A percentile compares a stretch with the other conserved stretches of the same genome.
These are phyloP conservation scores for Fusarium metavorans DNA, from an alignment of 2,329 filamentous ascomycete genomes.

Conservation along the genomic window DNA sequence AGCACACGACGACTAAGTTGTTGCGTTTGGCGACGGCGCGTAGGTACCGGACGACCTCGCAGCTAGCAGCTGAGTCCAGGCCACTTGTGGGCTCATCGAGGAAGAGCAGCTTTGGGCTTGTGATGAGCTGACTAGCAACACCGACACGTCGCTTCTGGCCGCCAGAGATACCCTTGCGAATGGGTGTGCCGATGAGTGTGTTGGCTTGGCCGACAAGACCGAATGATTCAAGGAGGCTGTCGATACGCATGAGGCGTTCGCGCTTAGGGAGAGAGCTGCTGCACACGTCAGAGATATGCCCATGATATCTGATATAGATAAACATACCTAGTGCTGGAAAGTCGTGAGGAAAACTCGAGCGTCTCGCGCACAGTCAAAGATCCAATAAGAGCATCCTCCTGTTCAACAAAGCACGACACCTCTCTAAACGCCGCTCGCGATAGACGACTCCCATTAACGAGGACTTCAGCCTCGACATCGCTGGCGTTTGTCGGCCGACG, in stretches of 20 bases:
- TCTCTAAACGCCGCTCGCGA: slow-evolving; percentile 69
- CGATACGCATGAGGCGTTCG: slow-evolving; percentile 72
- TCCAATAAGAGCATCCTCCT: slow-evolving; percentile 87
- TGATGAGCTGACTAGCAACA: slow-evolving; percentile 85
- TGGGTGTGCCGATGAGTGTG: slow-evolving; percentile 83
- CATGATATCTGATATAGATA: background rate
- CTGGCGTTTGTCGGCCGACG: slow-evolving; percentile 61
- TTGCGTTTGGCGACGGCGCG: slow-evolving; percentile 73
- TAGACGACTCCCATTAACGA: slow-evolving; percentile 70
- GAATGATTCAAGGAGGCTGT: slow-evolving; percentile 76
- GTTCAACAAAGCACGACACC: slow-evolving; percentile 84
- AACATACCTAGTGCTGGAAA: slow-evolving; percentile 68
- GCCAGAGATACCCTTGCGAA: slow-evolving; percentile 85
- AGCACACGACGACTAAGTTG: slow-evolving; percentile 81
- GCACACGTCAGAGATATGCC: background rate
- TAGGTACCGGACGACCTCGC: slow-evolving; percentile 81
- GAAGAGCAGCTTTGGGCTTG: slow-evolving; percentile 83
- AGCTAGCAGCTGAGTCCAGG: slow-evolving; percentile 81
- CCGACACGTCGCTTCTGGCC: slow-evolving; percentile 86
- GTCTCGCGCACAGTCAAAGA: slow-evolving; percentile 85
- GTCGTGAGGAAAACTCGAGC: slow-evolving; percentile 79
- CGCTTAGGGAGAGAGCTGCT: slow-evolving; percentile 55
- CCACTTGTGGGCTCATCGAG: slow-evolving; percentile 88
- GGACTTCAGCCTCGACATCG: slow-evolving; percentile 55
- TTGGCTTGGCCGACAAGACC: slow-evolving; percentile 77